These are phyloP conservation scores for Cyamopsis tetragonoloba DNA, from an alignment of 306 rosid genomes.

Conservation along the genomic window DNA sequence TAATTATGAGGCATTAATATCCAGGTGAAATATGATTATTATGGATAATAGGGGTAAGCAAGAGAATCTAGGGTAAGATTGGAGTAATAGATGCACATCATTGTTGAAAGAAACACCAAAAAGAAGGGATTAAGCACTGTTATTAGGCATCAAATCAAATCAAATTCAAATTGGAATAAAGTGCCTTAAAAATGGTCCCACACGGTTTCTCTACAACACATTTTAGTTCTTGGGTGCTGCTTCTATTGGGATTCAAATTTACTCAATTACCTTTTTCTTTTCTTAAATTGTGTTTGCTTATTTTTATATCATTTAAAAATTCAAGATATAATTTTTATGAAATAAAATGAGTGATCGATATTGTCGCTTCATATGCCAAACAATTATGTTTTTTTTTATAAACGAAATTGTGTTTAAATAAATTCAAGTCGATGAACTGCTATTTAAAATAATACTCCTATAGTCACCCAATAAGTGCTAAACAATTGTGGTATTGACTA, in stretches of 20 bases:
- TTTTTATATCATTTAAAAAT: no score
- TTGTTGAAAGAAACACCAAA: slow-evolving; percentile 22
- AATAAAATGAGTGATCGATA: no score
- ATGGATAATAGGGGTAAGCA: neutral
- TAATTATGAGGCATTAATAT: neutral
- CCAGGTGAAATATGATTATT: slow-evolving; percentile 39
- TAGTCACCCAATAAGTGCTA: no score
- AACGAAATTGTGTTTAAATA: no score
- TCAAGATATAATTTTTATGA: no score
- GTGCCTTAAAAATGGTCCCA: slow-evolving; percentile 30
- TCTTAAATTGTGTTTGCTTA: no score
- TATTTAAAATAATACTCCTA: no score
- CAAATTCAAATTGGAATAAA: slow-evolving; percentile 19
- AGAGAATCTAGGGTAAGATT: neutral
- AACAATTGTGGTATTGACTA: slow-evolving; percentile 22
- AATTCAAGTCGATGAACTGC: no score
- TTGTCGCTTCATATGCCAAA: no score
- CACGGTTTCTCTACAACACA: slow-evolving; percentile 30
- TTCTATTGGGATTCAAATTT: no score
- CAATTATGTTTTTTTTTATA: no score
- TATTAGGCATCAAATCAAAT: slow-evolving; percentile 12
- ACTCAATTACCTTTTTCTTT: no score
- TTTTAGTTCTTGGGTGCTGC: neutral
- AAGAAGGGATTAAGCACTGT: neutral
- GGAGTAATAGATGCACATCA: slow-evolving; percentile 11